A percentile compares a stretch with the other conserved stretches of the same genome.
These are phyloP conservation scores for Dactylella cylindrospora DNA, from an alignment of 2,329 filamentous ascomycete species.

Conservation along the genomic window DNA sequence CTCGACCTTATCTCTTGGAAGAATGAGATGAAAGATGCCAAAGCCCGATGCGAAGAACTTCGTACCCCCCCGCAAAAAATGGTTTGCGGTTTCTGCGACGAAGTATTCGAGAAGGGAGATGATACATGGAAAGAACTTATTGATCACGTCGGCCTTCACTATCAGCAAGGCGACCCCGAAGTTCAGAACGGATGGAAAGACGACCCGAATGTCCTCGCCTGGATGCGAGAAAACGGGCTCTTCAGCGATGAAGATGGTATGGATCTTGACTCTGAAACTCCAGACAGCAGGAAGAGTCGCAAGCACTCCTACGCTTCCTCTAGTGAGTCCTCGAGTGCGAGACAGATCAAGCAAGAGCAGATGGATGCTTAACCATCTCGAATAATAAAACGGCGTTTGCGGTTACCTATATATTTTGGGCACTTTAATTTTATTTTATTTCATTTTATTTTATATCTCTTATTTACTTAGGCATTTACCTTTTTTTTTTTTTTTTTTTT, in stretches of 20 bases:
- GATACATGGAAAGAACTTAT: slow-evolving; percentile 36
- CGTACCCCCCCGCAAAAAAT: slow-evolving; percentile 28
- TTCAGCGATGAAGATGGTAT: slow-evolving; percentile 15
- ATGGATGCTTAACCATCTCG: slow-evolving; percentile 6
- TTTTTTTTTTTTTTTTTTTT: slow-evolving; percentile 1
- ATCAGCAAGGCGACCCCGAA: slow-evolving; percentile 15
- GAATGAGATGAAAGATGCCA: slow-evolving; percentile 24
- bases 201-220: slow-evolving; percentile 27
- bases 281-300: slow-evolving; percentile 11
- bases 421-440: background rate
- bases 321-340: slow-evolving; percentile 32
- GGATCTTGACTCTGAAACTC: slow-evolving; percentile 23
- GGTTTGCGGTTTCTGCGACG: slow-evolving; percentile 34
- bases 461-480: background rate
- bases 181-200: slow-evolving; percentile 21
- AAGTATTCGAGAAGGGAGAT: slow-evolving; percentile 30
- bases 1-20: slow-evolving; percentile 23
- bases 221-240: slow-evolving; percentile 31
- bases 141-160: slow-evolving; percentile 40
- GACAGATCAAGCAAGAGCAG: slow-evolving; percentile 40
- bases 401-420: slow-evolving; percentile 6
- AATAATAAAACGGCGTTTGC: background rate
- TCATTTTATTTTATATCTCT: background rate
- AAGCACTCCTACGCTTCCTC: slow-evolving; percentile 27
- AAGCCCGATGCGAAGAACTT: slow-evolving; percentile 24